phyloP scores from a whole-genome alignment of 257 asterid species.

The Datura wrightii region DNA sequence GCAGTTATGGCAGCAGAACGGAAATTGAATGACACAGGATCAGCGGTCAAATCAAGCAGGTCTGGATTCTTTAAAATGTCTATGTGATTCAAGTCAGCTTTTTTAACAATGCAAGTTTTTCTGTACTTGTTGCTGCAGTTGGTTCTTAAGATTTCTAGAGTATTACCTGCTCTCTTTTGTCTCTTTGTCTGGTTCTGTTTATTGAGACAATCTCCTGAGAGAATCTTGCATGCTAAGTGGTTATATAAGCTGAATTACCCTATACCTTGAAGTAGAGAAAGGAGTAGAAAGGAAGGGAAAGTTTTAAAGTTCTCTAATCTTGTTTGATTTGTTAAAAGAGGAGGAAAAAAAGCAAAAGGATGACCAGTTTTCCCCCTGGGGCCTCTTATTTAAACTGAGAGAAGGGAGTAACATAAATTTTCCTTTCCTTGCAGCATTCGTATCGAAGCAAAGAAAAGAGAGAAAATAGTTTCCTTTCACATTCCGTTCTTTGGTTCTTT shows the following conservation, averaged over 20 bases:
- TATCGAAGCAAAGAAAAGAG: background rate
- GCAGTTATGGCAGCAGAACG: constrained; percentile 95
- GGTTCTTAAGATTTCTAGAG: background rate
- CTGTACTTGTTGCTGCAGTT: constrained; percentile 13
- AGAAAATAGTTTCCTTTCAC: background rate
- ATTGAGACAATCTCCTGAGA: background rate
- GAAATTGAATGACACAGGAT: constrained; percentile 88
- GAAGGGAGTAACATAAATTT: background rate
- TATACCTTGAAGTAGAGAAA: constrained; percentile 6
- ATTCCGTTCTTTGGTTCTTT: background rate
- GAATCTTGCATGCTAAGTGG: constrained; percentile 25
- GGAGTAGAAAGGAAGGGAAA: background rate
- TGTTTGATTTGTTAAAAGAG: constrained; percentile 17
- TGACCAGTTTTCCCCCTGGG: background rate
- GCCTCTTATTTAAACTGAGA: background rate
- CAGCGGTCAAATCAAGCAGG: constrained; percentile 99
- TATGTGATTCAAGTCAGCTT: constrained; percentile 6
- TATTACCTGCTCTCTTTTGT: constrained; percentile 4
- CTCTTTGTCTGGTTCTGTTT: background rate
- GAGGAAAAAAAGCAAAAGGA: background rate
- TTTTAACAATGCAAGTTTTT: background rate
- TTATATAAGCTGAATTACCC: constrained; percentile 15
- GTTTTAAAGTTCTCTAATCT: constrained; percentile 8
- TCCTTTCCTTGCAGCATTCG: constrained; percentile 9
- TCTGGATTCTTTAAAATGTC: constrained; percentile 37